Percentiles rank a stretch among this genome's conserved stretches.
These are phyloP conservation scores for Gamsiella multidivaricata DNA, from an alignment of 192 early-diverging fungal genomes.

Conservation along the genomic window DNA sequence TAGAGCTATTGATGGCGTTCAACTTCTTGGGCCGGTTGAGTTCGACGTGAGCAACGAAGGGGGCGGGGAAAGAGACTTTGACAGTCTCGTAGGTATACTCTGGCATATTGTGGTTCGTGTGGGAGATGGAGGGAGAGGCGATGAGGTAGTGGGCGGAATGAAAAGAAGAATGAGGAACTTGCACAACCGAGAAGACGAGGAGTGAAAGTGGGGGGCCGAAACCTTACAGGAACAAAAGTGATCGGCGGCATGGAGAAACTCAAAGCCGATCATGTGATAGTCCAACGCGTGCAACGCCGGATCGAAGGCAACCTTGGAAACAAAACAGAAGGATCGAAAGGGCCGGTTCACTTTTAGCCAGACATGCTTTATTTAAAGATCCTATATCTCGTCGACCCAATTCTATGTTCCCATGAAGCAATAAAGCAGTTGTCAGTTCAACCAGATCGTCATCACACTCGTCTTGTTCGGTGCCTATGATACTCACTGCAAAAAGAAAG, in stretches of 20 bases:
- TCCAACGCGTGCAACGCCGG: neutral
- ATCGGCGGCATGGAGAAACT: no score
- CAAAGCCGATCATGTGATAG: neutral
- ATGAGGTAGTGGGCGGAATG: neutral
- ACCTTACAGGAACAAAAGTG: neutral
- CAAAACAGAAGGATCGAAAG: no score
- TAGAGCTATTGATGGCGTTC: slow-evolving; percentile 79
- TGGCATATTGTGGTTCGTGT: slow-evolving; percentile 25
- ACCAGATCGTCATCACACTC: neutral
- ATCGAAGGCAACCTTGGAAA: no score
- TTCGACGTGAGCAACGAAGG: slow-evolving; percentile 81
- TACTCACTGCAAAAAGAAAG: slow-evolving; percentile 2
- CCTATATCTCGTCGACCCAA: slow-evolving; percentile 19
- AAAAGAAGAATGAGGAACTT: neutral
- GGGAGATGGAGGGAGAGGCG: neutral
- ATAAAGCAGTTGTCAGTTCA: neutral
- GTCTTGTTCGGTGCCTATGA: neutral
- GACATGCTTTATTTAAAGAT: no score
- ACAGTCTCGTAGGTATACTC: slow-evolving; percentile 71
- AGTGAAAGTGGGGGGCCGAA: neutral
- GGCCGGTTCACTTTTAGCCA: no score
- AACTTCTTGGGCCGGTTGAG: slow-evolving; percentile 85
- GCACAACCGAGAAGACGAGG: neutral
- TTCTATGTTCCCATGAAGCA: slow-evolving; percentile 1
- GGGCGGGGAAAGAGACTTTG: slow-evolving; percentile 64